Conservation (phyloP, 257 asterid species). For the Salvia hispanica region DNA sequence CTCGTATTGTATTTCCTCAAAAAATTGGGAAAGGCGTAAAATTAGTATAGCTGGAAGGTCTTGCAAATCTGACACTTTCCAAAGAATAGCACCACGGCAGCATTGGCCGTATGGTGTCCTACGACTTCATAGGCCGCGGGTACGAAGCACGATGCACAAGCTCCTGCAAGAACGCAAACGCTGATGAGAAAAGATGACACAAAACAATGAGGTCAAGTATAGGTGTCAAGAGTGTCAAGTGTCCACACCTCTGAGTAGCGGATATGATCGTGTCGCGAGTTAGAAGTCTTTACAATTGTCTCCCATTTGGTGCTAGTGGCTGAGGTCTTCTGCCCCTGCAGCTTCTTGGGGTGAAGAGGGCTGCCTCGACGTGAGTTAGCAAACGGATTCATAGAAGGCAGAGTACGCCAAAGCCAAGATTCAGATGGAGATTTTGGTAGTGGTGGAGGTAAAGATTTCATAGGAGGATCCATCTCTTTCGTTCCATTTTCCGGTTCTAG, state of each 20-base stretch:
- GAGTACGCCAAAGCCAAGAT: constrained; percentile 90
- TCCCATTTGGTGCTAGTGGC: constrained; percentile 71
- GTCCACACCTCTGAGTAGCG: constrained; percentile 66
- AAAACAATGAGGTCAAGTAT: constrained; percentile 1
- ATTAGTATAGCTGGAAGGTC: constrained; percentile 35
- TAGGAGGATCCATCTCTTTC: constrained; percentile 30
- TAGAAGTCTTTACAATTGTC: constrained; percentile 74
- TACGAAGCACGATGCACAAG: constrained; percentile 52
- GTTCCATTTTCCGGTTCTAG: constrained; percentile 27
- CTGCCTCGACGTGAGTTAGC: constrained; percentile 47
- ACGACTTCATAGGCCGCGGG: constrained; percentile 42
- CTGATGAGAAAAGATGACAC: not conserved
- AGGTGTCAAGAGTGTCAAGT: not conserved
- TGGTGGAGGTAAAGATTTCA: constrained; percentile 76
- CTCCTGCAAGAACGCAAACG: constrained; percentile 47
- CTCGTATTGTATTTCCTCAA: constrained; percentile 31
- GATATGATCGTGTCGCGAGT: constrained; percentile 48
- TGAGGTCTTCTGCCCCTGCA: constrained; percentile 42
- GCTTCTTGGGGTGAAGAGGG: constrained; percentile 47
- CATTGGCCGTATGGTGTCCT: constrained; percentile 14
- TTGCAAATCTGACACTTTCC: constrained; percentile 27
- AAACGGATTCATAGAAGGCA: constrained; percentile 73
- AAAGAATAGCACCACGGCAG: constrained; percentile 5
- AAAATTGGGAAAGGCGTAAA: constrained; percentile 28
- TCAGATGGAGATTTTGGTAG: constrained; percentile 97